Conservation (phyloP, 208 protist species). For the Acanthamoeba royreba region DNA sequence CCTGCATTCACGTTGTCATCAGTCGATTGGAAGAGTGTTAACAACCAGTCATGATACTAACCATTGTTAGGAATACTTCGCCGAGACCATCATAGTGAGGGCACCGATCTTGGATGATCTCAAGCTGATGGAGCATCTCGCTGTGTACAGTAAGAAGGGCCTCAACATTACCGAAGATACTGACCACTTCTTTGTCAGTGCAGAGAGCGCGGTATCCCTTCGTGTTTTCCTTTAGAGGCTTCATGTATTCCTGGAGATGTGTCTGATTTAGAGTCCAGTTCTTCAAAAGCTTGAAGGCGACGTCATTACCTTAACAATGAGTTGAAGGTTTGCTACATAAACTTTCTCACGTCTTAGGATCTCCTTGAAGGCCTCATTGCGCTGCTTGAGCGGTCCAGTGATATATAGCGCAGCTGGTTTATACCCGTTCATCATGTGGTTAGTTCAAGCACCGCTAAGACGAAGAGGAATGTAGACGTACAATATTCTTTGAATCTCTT, state of each 20-base stretch:
- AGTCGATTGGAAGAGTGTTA: not conserved
- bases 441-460: not conserved
- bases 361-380: constrained; percentile 11
- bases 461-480: not conserved
- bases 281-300: not conserved
- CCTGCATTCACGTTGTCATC: not conserved
- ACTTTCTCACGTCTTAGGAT: not conserved
- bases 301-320: not conserved
- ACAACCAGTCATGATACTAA: not conserved
- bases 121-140: constrained; percentile 17
- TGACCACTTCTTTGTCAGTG: not conserved
- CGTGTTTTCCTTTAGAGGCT: constrained; percentile 3
- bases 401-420: not conserved
- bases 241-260: not conserved
- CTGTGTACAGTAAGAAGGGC: constrained; percentile 1
- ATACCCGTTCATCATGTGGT: not conserved
- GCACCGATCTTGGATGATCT: not conserved
- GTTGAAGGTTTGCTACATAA: not conserved
- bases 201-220: not conserved
- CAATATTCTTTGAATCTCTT: constrained; percentile 9
- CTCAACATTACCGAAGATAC: not conserved
- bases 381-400: not conserved
- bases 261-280: not conserved
- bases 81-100: not conserved
- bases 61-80: constrained; percentile 43